Conservation (phyloP, 148 eudicot species). For the Dianthus caryophyllus region DNA sequence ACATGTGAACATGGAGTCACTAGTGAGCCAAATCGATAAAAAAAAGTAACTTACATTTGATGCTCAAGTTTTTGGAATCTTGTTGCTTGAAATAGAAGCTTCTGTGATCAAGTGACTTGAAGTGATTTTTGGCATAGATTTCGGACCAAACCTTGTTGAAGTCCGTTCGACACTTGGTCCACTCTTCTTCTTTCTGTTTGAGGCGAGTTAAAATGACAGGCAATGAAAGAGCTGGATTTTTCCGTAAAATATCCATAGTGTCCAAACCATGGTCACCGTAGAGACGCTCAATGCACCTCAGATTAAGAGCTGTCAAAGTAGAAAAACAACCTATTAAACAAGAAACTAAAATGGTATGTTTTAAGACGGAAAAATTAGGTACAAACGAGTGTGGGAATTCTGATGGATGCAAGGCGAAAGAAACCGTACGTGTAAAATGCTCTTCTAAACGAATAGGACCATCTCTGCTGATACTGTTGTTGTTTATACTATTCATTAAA, state of each 20-base stretch:
- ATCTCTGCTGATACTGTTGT: slow-evolving; percentile 41
- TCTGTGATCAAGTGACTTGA: slow-evolving; percentile 95
- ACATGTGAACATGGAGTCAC: no score
- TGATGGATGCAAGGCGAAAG: background rate
- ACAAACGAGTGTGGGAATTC: background rate
- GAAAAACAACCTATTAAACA: slow-evolving; percentile 4
- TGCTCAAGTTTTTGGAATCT: slow-evolving; percentile 92
- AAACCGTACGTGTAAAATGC: slow-evolving; percentile 60
- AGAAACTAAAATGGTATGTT: background rate
- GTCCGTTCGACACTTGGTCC: slow-evolving; percentile 84
- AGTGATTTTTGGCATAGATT: slow-evolving; percentile 86
- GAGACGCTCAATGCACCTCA: slow-evolving; percentile 93
- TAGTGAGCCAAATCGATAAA: no score
- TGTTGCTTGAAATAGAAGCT: slow-evolving; percentile 99
- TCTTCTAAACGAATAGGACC: slow-evolving; percentile 62
- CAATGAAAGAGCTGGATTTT: slow-evolving; percentile 62
- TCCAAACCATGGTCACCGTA: slow-evolving; percentile 96
- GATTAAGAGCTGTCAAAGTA: slow-evolving; percentile 55
- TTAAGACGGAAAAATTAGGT: background rate
- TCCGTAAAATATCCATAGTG: slow-evolving; percentile 76
- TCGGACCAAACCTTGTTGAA: slow-evolving; percentile 97
- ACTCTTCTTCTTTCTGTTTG: slow-evolving; percentile 94
- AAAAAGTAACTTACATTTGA: slow-evolving; percentile 71
- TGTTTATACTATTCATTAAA: slow-evolving; percentile 54
- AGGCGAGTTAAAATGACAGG: slow-evolving; percentile 82